Evolutionary conservation across 2,329 filamentous ascomycete genomes (phyloP).

Genomic region (Macrophomina tecta): DNA sequence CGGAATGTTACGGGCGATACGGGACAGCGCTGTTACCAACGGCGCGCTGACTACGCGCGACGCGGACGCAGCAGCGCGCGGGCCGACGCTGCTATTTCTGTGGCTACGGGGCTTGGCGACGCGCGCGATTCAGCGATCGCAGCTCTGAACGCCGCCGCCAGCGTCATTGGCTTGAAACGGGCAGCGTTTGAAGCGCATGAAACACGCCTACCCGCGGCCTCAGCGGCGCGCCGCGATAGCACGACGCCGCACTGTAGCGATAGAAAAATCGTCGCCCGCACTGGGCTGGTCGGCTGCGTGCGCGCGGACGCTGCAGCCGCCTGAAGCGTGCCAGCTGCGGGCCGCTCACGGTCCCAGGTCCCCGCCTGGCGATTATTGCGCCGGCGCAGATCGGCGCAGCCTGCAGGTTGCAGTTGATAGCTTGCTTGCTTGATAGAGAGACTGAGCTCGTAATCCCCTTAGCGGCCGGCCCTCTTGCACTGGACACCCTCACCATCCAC

Average conservation of each 20-base stretch:
- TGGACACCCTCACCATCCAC: conserved; percentile 16
- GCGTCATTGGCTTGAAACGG: conserved; percentile 24
- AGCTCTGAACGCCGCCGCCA: conserved; percentile 1
- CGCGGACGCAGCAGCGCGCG: conserved; percentile 10
- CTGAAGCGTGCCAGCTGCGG: conserved; percentile 17
- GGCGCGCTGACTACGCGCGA: background rate
- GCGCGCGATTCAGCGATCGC: conserved; percentile 23
- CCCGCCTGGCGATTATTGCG: conserved; percentile 24
- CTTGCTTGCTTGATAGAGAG: conserved; percentile 25
- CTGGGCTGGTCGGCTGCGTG: conserved; percentile 3
- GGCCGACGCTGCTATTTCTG: conserved; percentile 22
- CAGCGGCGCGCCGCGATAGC: conserved; percentile 16
- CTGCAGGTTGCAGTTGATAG: conserved; percentile 24
- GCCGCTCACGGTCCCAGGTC: conserved; percentile 15
- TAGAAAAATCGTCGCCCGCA: background rate
- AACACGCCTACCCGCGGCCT: conserved; percentile 19
- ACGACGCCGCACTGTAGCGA: conserved; percentile 12
- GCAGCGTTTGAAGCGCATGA: conserved; percentile 25
- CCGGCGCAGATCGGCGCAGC: conserved; percentile 25
- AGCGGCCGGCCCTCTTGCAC: conserved; percentile 23
- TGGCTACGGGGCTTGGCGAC: conserved; percentile 12
- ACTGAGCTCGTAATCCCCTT: conserved; percentile 28
- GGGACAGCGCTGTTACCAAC: background rate
- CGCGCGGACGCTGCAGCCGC: conserved; percentile 1
- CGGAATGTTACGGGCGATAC: conserved; percentile 1